Percentiles rank a stretch among this genome's conserved stretches.
Evolutionary conservation across 345 rosid species (phyloP).

Genomic region (Microcos paniculata): DNA sequence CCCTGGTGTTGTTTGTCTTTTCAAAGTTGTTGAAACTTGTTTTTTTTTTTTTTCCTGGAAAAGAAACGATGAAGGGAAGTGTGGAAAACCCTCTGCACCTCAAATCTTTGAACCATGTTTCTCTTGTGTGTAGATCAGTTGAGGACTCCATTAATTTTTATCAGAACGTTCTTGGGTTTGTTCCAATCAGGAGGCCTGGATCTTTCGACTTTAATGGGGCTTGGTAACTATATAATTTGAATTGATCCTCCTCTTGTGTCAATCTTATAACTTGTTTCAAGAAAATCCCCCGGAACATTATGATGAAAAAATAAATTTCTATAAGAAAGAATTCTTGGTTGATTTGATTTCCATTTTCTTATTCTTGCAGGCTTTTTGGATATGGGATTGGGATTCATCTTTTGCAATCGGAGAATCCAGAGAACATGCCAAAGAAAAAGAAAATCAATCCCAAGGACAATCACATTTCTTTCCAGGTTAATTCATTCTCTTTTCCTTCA

Average conservation of each 20-base stretch:
- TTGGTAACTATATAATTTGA: constrained; percentile 63
- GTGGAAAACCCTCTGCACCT: constrained; percentile 67
- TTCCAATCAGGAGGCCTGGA: constrained; percentile 74
- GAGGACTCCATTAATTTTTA: constrained; percentile 72
- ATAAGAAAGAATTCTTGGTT: neutral
- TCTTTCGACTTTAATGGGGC: constrained; percentile 90
- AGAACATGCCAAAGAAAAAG: constrained; percentile 51
- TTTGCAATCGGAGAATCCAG: constrained; percentile 69
- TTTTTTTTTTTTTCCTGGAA: constrained; percentile 3
- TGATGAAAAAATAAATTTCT: too few species aligned
- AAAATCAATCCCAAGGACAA: constrained; percentile 84
- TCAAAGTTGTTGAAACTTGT: neutral
- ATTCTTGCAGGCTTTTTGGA: constrained; percentile 58
- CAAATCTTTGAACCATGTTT: constrained; percentile 80
- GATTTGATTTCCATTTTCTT: neutral
- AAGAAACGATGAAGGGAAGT: constrained; percentile 37
- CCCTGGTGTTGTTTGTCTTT: neutral
- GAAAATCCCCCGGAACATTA: neutral
- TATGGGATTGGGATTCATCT: constrained; percentile 79
- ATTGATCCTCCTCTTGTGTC: neutral
- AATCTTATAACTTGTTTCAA: neutral
- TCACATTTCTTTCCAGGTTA: constrained; percentile 87
- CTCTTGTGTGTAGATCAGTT: constrained; percentile 64
- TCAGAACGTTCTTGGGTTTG: constrained; percentile 70
- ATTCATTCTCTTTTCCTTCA: neutral